A percentile compares a stretch with the other conserved stretches of the same genome.
These are phyloP conservation scores for Staphylotrichum tortipilum DNA, from an alignment of 495 filamentous ascomycete genomes.

Conservation along the genomic window DNA sequence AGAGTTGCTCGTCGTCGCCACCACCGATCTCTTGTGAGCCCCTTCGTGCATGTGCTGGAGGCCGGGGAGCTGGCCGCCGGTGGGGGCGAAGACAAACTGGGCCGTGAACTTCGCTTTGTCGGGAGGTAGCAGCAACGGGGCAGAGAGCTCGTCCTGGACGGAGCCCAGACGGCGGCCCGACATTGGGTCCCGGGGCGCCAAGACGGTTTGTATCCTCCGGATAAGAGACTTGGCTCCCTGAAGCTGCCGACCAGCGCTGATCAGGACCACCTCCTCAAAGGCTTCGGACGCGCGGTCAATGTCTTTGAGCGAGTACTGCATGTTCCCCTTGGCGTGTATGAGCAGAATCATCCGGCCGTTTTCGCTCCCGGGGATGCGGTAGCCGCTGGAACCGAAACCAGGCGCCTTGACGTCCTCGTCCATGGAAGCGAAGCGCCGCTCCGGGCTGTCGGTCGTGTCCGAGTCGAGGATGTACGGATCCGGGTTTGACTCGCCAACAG, in stretches of 20 bases:
- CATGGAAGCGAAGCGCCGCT: conserved; percentile 10
- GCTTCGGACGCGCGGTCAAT: conserved; percentile 75
- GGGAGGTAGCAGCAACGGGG: conserved; percentile 67
- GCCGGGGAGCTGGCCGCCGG: conserved; percentile 71
- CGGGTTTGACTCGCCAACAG: conserved; percentile 10
- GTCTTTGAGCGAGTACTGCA: conserved; percentile 88
- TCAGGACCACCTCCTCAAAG: conserved; percentile 91
- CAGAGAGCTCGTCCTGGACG: conserved; percentile 8
- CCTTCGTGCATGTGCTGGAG: conserved; percentile 67
- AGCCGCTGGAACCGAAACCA: conserved; percentile 77
- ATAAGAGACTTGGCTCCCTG: conserved; percentile 75
- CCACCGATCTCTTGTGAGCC: conserved; percentile 65
- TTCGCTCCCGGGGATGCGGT: conserved; percentile 75
- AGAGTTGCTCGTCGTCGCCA: conserved; percentile 93
- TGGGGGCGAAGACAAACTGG: conserved; percentile 68
- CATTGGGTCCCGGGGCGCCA: conserved; percentile 38
- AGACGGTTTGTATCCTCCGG: conserved; percentile 65
- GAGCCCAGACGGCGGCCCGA: conserved; percentile 19
- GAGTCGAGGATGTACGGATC: conserved; percentile 18
- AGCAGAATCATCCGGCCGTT: conserved; percentile 90
- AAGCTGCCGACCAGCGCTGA: conserved; percentile 66
- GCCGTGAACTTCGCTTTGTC: conserved; percentile 78
- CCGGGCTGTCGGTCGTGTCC: conserved; percentile 19
- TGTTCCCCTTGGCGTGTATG: conserved; percentile 94
- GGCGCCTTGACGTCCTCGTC: conserved; percentile 44